These are phyloP conservation scores for Hortiboletus campestris DNA, from an alignment of 768 basidiomycete genomes.

Conservation along the genomic window DNA sequence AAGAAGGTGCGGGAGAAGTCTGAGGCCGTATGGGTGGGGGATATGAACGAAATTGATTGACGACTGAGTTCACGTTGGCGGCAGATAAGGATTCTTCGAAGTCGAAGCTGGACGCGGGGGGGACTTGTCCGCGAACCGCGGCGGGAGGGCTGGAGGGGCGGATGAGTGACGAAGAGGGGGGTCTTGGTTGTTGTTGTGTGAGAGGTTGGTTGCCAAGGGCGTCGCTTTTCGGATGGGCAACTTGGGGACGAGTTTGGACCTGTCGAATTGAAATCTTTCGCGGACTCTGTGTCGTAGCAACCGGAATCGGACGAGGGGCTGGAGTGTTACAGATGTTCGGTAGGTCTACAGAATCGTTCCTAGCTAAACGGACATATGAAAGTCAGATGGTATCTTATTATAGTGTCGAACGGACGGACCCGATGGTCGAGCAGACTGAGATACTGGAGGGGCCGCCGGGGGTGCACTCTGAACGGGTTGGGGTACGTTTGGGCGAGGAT, in stretches of 20 bases:
- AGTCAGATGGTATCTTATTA: not conserved
- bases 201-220: slow-evolving; percentile 17
- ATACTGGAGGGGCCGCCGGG: not conserved
- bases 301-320: slow-evolving; percentile 5
- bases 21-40: slow-evolving; percentile 23
- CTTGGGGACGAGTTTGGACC: slow-evolving; percentile 4
- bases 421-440: not conserved
- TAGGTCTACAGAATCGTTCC: slow-evolving; percentile 1
- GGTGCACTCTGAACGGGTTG: not conserved
- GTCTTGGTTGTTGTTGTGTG: slow-evolving; percentile 1
- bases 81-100: slow-evolving; percentile 30
- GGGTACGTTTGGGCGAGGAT: not conserved
- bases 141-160: slow-evolving; percentile 9
- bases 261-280: slow-evolving; percentile 2
- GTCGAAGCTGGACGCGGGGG: slow-evolving; percentile 21
- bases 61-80: slow-evolving; percentile 29
- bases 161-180: not conserved
- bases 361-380: slow-evolving; percentile 1
- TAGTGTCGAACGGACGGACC: slow-evolving; percentile 16
- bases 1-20: slow-evolving; percentile 21
- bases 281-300: slow-evolving; percentile 19
- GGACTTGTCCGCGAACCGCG: slow-evolving; percentile 25
- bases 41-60: slow-evolving; percentile 34
- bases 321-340: not conserved
- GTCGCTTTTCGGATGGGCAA: slow-evolving; percentile 9